These are phyloP conservation scores for Pleurotus giganteus DNA, from an alignment of 768 basidiomycete species.

Conservation along the genomic window DNA sequence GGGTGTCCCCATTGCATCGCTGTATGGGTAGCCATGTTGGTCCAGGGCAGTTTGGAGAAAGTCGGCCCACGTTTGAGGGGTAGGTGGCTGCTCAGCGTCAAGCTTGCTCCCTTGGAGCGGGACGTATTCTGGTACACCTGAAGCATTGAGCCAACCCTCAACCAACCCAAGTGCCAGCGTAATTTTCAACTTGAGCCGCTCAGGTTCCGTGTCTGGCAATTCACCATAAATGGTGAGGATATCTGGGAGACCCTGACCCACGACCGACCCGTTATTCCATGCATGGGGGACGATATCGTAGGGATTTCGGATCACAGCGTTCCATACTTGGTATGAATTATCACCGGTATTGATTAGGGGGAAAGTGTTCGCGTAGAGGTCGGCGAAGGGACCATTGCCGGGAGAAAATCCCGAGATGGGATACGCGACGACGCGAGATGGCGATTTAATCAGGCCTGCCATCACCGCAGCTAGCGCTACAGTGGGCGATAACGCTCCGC, in stretches of 20 bases:
- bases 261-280: neutral
- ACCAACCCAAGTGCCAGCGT: neutral
- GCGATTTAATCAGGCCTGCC: neutral
- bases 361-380: neutral
- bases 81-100: neutral
- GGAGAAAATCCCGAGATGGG: conserved; percentile 2
- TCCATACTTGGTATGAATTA: neutral
- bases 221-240: neutral
- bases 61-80: neutral
- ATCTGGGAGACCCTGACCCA: neutral
- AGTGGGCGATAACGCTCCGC: neutral
- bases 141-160: neutral
- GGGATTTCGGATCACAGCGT: neutral
- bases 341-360: neutral
- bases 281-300: conserved; percentile 9
- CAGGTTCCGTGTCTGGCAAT: neutral
- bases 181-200: no score
- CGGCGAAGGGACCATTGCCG: conserved; percentile 1
- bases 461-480: neutral
- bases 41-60: neutral
- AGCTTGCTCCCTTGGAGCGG: neutral
- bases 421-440: neutral
- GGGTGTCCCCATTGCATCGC: neutral
- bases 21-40: neutral
- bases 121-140: neutral